These are phyloP conservation scores for Solanum okadae DNA, from an alignment of 257 asterid species.

Conservation along the genomic window DNA sequence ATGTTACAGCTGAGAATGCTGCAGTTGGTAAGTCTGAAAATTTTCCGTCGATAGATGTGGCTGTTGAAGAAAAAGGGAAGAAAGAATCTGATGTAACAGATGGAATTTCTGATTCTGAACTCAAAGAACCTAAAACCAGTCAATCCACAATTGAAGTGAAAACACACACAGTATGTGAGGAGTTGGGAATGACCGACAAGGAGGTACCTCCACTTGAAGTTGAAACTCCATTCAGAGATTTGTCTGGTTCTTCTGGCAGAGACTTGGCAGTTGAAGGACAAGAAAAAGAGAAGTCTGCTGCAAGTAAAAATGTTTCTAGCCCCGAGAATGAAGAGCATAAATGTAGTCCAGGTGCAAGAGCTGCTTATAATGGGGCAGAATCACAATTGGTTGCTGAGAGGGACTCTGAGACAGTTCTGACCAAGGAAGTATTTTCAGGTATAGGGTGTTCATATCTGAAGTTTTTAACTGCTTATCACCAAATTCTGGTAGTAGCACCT, in stretches of 20 bases:
- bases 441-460: neutral
- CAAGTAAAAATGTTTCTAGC: neutral
- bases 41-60: neutral
- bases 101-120: neutral
- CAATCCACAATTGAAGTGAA: neutral
- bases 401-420: neutral
- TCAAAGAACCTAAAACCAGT: neutral
- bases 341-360: neutral
- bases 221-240: neutral
- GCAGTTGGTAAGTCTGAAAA: neutral
- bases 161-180: neutral
- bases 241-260: neutral
- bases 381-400: neutral
- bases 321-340: neutral
- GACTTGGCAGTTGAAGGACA: slow-evolving; percentile 6
- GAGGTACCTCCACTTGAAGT: slow-evolving; percentile 5
- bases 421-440: neutral
- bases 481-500: neutral
- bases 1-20: neutral
- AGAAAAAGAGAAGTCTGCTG: neutral
- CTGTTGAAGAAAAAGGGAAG: neutral
- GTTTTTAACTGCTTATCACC: neutral
- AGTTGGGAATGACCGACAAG: neutral
- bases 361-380: neutral
- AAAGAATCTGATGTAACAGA: neutral